phyloP scores from a whole-genome alignment of 176 grass and related monocot species.

The Carex kokanica region DNA sequence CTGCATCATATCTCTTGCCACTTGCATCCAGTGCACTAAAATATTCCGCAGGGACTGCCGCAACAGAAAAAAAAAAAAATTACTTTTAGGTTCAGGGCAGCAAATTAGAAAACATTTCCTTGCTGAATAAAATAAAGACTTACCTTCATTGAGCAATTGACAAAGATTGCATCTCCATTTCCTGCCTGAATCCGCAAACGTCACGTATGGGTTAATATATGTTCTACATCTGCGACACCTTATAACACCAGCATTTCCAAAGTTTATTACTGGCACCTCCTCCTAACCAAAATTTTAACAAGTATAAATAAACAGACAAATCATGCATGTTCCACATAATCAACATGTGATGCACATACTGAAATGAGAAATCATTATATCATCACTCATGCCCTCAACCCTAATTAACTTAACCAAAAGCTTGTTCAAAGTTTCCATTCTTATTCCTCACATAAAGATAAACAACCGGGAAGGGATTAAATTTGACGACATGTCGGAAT shows the following conservation, averaged over 20 bases:
- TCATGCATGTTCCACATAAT: not conserved
- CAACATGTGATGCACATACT: not conserved
- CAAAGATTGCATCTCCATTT: conserved; percentile 99
- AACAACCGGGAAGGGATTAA: not conserved
- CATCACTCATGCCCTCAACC: not conserved
- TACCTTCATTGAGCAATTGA: conserved; percentile 93
- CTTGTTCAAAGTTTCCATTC: not conserved
- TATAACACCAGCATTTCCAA: conserved; percentile 77
- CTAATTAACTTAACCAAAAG: not conserved
- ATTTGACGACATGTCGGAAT: not conserved
- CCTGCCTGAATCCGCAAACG: conserved; percentile 91
- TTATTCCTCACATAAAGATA: not conserved
- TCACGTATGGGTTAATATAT: conserved; percentile 86
- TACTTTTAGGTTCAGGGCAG: not conserved
- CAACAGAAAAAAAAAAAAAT: conserved; percentile 16
- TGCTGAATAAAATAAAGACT: conserved; percentile 17
- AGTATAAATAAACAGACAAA: conserved; percentile 28
- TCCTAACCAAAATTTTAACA: conserved; percentile 41
- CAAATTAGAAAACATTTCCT: conserved; percentile 6
- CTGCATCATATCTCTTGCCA: conserved; percentile 77
- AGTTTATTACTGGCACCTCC: conserved; percentile 81
- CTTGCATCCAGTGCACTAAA: conserved; percentile 74
- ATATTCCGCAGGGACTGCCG: conserved; percentile 83
- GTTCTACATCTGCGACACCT: conserved; percentile 95
- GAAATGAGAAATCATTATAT: not conserved